Evolutionary conservation across 2,329 filamentous ascomycete genomes (phyloP).

Genomic region (Alternaria atra): DNA sequence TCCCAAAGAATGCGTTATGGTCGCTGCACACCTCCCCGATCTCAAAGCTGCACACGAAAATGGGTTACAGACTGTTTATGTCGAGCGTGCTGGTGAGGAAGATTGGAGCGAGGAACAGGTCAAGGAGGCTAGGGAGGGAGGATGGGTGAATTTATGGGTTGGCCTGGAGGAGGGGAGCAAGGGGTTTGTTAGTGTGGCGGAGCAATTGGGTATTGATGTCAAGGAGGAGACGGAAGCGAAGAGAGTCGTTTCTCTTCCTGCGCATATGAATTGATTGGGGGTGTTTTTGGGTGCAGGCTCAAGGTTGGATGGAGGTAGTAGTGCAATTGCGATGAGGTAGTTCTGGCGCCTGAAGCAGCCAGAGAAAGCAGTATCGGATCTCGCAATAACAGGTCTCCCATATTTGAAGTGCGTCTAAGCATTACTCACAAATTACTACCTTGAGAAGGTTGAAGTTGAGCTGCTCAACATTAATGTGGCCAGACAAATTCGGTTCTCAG

Average conservation of each 20-base stretch:
- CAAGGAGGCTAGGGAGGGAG: slow-evolving; percentile 62
- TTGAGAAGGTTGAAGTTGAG: too few species aligned
- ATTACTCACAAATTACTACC: too few species aligned
- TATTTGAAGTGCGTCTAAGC: too few species aligned
- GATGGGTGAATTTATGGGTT: slow-evolving; percentile 69
- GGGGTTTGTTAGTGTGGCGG: slow-evolving; percentile 59
- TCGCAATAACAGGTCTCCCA: too few species aligned
- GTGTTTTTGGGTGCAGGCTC: too few species aligned
- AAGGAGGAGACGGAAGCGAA: slow-evolving; percentile 5
- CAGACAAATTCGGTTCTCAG: too few species aligned
- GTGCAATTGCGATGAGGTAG: too few species aligned
- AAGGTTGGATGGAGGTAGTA: too few species aligned
- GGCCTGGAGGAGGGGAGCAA: slow-evolving; percentile 54
- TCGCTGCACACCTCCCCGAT: slow-evolving; percentile 78
- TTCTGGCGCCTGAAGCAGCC: too few species aligned
- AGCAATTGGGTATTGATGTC: slow-evolving; percentile 46
- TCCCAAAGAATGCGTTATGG: slow-evolving; percentile 74
- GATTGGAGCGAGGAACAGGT: slow-evolving; percentile 63
- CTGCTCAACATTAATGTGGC: too few species aligned
- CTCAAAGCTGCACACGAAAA: slow-evolving; percentile 70
- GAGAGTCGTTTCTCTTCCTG: slow-evolving; percentile 22
- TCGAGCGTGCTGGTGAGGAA: slow-evolving; percentile 75
- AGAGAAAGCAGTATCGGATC: too few species aligned
- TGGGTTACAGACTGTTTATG: slow-evolving; percentile 76
- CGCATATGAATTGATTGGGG: not conserved